Conservation (phyloP, 2,329 filamentous ascomycete genomes). For the Trichoderma sp. region DNA sequence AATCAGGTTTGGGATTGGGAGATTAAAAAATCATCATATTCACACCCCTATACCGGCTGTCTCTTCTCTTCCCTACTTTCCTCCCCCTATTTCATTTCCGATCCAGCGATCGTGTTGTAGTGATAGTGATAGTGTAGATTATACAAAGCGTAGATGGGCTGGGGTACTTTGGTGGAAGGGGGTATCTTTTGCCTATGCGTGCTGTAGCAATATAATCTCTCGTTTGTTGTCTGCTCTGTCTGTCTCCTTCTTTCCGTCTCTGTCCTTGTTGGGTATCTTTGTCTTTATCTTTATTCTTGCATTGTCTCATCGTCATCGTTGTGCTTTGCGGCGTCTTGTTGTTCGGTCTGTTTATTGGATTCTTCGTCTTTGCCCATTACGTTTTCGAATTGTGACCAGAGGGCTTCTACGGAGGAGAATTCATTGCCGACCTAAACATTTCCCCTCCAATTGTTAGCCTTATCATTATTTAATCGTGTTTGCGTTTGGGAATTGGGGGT, state of each 20-base stretch:
- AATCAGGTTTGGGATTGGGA: conserved; percentile 23
- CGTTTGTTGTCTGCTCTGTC: too few relatives aligned
- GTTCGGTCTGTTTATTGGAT: conserved; percentile 32
- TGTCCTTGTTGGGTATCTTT: not conserved
- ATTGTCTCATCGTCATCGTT: conserved; percentile 14
- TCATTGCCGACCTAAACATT: conserved; percentile 78
- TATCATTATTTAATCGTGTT: not conserved
- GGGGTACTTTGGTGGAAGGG: not conserved
- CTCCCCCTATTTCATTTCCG: not conserved
- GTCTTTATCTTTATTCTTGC: not conserved
- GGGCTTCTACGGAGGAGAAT: conserved; percentile 92
- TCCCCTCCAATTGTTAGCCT: not conserved
- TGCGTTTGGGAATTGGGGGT: not conserved
- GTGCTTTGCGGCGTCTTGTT: conserved; percentile 29
- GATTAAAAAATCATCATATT: conserved; percentile 29
- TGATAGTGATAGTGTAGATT: conserved; percentile 21
- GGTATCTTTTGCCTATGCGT: not conserved
- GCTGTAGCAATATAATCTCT: not conserved
- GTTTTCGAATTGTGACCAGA: conserved; percentile 96
- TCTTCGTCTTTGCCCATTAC: conserved; percentile 78
- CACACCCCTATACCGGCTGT: conserved; percentile 16
- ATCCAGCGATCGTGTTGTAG: conserved; percentile 17
- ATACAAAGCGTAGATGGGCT: conserved; percentile 11
- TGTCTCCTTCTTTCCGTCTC: not conserved
- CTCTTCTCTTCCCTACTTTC: not conserved